These are phyloP conservation scores for Candida easanensis DNA, from an alignment of 805 yeast genomes.

Conservation along the genomic window DNA sequence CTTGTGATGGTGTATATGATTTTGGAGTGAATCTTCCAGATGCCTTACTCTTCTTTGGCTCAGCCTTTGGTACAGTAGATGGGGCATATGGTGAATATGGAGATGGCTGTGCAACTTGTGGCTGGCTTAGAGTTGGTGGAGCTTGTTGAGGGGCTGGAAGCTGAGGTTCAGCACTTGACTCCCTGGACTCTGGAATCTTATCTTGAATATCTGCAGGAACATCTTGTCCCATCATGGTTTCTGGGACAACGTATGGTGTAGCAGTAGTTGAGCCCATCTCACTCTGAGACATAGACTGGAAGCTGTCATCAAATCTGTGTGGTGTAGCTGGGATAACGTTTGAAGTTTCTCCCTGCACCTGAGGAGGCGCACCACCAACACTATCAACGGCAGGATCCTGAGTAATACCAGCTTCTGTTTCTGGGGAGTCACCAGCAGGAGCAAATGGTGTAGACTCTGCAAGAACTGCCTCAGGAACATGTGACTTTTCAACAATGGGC, in stretches of 20 bases:
- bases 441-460: background rate
- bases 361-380: constrained; percentile 1
- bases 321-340: no score
- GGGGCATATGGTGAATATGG: constrained; percentile 3
- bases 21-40: constrained; percentile 18
- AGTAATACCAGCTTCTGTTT: background rate
- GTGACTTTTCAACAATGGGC: background rate
- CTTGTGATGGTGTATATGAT: constrained; percentile 13
- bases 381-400: background rate
- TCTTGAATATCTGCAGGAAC: constrained; percentile 8
- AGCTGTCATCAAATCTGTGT: background rate
- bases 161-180: constrained; percentile 1
- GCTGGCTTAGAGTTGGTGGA: constrained; percentile 3
- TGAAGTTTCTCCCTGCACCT: no score
- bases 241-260: constrained; percentile 18
- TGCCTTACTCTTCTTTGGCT: constrained; percentile 12
- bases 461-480: background rate
- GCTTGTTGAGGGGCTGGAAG: constrained; percentile 1
- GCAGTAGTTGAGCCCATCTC: constrained; percentile 17
- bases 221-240: constrained; percentile 5
- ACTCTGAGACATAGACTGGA: constrained; percentile 12
- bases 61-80: background rate
- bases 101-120: background rate
- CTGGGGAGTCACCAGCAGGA: background rate
- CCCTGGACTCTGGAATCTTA: constrained; percentile 4